Base-by-base conservation (phyloP, 305 asterid genomes). In the Striga hermonthica region DNA sequence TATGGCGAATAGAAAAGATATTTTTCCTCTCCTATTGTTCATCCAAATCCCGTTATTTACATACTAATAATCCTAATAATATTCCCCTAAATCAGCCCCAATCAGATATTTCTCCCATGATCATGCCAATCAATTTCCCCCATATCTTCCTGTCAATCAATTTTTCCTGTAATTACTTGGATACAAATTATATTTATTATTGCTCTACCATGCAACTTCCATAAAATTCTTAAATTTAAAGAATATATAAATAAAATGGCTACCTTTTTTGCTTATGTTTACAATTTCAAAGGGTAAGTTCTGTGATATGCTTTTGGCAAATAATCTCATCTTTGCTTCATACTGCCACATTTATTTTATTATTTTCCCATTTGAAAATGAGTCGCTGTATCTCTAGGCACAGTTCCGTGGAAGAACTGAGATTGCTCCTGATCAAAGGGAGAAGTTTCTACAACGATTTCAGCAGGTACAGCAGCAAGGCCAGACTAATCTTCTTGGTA, bases 391-490 rank as follows among this genome's bases (percentile, higher is more conserved):
- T 65, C 64, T 74, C 57, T 70, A 86, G 96, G 95, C 95, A 31
- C 99, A 90, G 76, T 77, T 94, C 67, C 99, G 96, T 66, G 99
- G 95, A 78, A 88, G 99, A 80, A 77, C 99, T 78, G 97, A 93
- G 86, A 90, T 94, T 79, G 90, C 95, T 52, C 98, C 98, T 65
- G 99, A 94, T 74, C 96, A 86, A 78, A 85, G 99, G 81, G 99
- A 94, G 82, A 88, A 90, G 83, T 94, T 80, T 81, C 84, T 94
- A 56, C 96, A 91, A 68, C 77, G 90, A 60, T 87, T 80, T 76
- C 88, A 90, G 86, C 99, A 89, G 83, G 95, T 86, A 53, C 94
- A 86, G 72, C 95, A 82, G 75, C 96, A 86, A 65, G 92, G 96
- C 60, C 98, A 87, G 85, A 74, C 71, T 72, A 92, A 87, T 81